Evolutionary conservation across 2,329 filamentous ascomycete genomes (phyloP).

Genomic region (Xylogone sp.): DNA sequence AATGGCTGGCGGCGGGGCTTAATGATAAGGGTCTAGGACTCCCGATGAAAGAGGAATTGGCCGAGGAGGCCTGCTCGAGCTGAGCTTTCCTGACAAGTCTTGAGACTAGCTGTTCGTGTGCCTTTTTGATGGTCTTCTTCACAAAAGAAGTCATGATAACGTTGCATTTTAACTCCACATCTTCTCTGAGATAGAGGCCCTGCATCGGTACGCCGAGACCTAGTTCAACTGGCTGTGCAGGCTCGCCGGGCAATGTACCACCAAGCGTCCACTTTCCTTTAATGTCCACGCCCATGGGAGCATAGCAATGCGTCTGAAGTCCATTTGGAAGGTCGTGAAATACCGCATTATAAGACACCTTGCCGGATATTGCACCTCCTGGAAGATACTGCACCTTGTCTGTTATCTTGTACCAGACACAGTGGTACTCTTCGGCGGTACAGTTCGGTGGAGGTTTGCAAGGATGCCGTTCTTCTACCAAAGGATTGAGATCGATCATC

Average conservation of each 20-base stretch:
- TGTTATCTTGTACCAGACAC: conserved; percentile 74
- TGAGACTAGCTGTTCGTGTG: conserved; percentile 68
- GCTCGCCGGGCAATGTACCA: conserved; percentile 69
- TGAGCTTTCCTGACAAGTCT: conserved; percentile 52
- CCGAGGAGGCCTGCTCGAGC: conserved; percentile 11
- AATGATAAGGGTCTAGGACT: background rate
- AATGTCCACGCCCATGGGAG: conserved; percentile 77
- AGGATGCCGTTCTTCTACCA: conserved; percentile 68
- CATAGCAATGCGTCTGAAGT: conserved; percentile 79
- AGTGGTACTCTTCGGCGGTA: conserved; percentile 65
- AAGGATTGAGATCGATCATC: conserved; percentile 87
- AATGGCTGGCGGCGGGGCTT: background rate
- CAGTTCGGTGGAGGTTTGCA: conserved; percentile 66
- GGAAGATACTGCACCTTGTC: conserved; percentile 76
- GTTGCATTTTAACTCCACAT: conserved; percentile 80
- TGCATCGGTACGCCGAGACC: conserved; percentile 60
- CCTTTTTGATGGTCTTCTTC: conserved; percentile 76
- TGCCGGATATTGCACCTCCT: conserved; percentile 56
- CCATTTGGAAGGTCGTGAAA: conserved; percentile 73
- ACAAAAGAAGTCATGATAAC: conserved; percentile 72
- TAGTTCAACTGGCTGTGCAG: conserved; percentile 59
- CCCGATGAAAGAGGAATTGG: background rate
- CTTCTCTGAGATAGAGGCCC: conserved; percentile 80
- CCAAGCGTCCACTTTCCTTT: conserved; percentile 73
- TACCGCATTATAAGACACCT: conserved; percentile 74